Conservation (phyloP, 805 yeast species). For the Scheffersomyces coipomensis region DNA sequence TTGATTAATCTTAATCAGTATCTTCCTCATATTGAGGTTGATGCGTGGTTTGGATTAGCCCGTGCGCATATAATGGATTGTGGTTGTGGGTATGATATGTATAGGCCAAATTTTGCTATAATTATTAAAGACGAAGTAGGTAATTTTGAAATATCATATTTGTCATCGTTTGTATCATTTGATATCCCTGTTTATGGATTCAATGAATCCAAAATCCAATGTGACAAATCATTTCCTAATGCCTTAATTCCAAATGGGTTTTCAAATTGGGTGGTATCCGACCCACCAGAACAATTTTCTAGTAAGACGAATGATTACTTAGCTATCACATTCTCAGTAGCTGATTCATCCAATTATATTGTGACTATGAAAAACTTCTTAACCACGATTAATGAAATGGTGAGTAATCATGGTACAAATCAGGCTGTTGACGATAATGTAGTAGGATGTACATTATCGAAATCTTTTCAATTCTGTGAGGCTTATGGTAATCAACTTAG, state of each 20-base stretch:
- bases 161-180: constrained; percentile 29
- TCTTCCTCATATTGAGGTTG: neutral
- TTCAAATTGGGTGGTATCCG: constrained; percentile 17
- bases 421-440: neutral
- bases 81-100: constrained; percentile 37
- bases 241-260: constrained; percentile 37
- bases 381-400: constrained; percentile 1
- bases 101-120: constrained; percentile 39
- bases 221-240: constrained; percentile 23
- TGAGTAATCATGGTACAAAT: neutral
- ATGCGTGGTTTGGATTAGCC: constrained; percentile 36
- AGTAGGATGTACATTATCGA: neutral
- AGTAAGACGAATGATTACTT: constrained; percentile 18
- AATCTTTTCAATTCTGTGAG: constrained; percentile 5
- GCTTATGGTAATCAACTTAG: constrained; percentile 4
- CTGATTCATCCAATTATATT: constrained; percentile 17
- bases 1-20: constrained; percentile 22
- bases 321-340: constrained; percentile 32
- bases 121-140: constrained; percentile 13
- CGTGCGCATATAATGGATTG: constrained; percentile 35
- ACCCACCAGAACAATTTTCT: constrained; percentile 3
- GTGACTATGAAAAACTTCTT: constrained; percentile 2
- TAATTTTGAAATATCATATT: constrained; percentile 24
- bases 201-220: constrained; percentile 19
- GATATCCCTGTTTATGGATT: constrained; percentile 31